Conservation (phyloP, 768 basidiomycete genomes). For the Mycena vulgaris region DNA sequence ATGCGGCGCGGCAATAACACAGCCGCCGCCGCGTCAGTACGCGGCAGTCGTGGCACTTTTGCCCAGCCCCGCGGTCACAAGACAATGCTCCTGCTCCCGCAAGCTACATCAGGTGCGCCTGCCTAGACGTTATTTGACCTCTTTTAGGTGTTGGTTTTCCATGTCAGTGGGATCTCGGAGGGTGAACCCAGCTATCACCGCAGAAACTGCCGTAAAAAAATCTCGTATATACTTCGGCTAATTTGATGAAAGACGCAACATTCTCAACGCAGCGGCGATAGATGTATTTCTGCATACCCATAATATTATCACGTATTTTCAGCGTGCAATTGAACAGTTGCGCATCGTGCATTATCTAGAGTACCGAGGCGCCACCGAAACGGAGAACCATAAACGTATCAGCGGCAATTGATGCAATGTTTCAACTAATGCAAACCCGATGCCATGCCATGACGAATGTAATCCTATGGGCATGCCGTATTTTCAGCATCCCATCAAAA, state of each 20-base stretch:
- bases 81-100: too few relatives aligned
- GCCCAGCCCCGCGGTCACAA: too few relatives aligned
- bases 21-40: too few relatives aligned
- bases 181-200: slow-evolving; percentile 7
- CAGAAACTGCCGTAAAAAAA: slow-evolving; percentile 10
- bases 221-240: slow-evolving; percentile 5
- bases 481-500: not conserved
- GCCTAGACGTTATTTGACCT: slow-evolving; percentile 2
- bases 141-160: slow-evolving; percentile 5
- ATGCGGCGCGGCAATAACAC: too few relatives aligned
- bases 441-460: too few relatives aligned
- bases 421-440: not conserved
- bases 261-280: slow-evolving; percentile 14
- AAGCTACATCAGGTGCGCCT: too few relatives aligned
- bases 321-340: not conserved
- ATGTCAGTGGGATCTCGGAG: slow-evolving; percentile 2
- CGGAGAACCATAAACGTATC: slow-evolving; percentile 3
- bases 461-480: slow-evolving; percentile 2
- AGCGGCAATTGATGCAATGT: not conserved
- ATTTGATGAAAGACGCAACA: slow-evolving; percentile 1
- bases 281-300: slow-evolving; percentile 5
- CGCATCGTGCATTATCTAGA: not conserved
- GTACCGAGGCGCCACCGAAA: slow-evolving; percentile 8
- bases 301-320: not conserved
- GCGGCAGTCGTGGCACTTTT: too few relatives aligned